phyloP scores from a whole-genome alignment of 495 filamentous ascomycete species.

The Penicillium samsonianum region DNA sequence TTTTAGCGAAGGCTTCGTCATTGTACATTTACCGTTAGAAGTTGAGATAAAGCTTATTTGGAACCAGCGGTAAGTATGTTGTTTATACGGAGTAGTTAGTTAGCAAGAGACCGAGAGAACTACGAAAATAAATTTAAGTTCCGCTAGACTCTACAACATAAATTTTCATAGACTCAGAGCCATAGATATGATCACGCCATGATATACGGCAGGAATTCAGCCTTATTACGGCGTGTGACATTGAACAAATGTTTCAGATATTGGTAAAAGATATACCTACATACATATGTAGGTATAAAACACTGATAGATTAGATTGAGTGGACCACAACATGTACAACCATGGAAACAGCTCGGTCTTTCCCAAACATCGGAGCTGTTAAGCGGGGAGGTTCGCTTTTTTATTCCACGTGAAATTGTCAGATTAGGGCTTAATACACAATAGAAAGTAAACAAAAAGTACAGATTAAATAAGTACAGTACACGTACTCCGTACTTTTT shows the following conservation, averaged over 20 bases:
- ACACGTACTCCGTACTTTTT: background rate
- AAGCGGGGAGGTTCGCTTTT: background rate
- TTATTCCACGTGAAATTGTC: background rate
- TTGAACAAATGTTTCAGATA: no score
- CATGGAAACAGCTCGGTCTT: slow-evolving; percentile 5
- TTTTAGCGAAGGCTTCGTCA: background rate
- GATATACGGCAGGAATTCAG: no score
- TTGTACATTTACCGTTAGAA: background rate
- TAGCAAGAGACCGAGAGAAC: no score
- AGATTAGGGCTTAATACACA: background rate
- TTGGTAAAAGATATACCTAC: no score
- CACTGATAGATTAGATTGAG: background rate
- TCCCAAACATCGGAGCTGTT: slow-evolving; percentile 1
- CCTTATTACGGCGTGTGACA: no score
- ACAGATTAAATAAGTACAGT: background rate
- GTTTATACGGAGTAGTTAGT: no score
- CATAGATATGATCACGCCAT: no score
- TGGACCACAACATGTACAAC: background rate
- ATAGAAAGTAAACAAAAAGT: background rate
- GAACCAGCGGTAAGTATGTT: no score
- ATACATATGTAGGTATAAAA: no score
- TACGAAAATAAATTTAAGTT: no score
- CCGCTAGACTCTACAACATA: no score
- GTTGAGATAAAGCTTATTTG: background rate
- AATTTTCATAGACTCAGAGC: no score